A percentile compares a stretch with the other conserved stretches of the same genome.
Conservation (phyloP, 2,329 filamentous ascomycete species). For the Chaetomiaceae sp. region DNA sequence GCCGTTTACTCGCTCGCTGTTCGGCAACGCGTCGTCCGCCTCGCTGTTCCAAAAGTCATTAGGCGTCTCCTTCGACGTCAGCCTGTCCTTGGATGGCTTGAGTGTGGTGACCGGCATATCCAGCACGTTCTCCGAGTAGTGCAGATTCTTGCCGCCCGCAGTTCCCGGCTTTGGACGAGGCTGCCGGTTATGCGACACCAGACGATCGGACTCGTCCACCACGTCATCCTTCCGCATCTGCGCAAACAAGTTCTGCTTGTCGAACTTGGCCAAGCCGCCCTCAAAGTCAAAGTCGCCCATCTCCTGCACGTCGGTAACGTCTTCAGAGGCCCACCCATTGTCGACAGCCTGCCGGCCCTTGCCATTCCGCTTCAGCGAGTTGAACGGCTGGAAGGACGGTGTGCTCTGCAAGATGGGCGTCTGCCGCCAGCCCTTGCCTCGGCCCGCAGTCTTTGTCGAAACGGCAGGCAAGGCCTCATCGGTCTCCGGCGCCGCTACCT, state of each 20-base stretch:
- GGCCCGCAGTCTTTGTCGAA: conserved; percentile 22
- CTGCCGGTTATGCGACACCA: conserved; percentile 80
- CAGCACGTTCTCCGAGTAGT: conserved; percentile 87
- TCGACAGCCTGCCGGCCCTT: conserved; percentile 43
- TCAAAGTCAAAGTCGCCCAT: conserved; percentile 94
- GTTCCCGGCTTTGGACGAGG: conserved; percentile 59
- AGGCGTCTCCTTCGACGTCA: conserved; percentile 30
- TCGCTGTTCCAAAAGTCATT: conserved; percentile 69
- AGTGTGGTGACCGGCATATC: conserved; percentile 46
- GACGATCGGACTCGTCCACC: conserved; percentile 80
- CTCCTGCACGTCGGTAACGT: conserved; percentile 89
- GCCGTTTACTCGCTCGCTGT: conserved; percentile 42
- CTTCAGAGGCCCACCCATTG: conserved; percentile 92
- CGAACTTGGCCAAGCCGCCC: conserved; percentile 83
- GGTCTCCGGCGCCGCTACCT: conserved; percentile 25
- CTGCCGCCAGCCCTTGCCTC: conserved; percentile 52
- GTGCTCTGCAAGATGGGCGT: conserved; percentile 56
- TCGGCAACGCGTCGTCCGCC: conserved; percentile 52
- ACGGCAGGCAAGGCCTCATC: conserved; percentile 20
- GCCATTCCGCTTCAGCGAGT: conserved; percentile 52
- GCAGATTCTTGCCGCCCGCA: conserved; percentile 79
- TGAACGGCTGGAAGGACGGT: conserved; percentile 57
- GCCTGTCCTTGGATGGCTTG: conserved; percentile 27
- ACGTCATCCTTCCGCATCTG: conserved; percentile 85
- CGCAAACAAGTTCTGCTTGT: conserved; percentile 86